Conservation (phyloP, 2,329 filamentous ascomycete species). For the Penicillium brasilianum region DNA sequence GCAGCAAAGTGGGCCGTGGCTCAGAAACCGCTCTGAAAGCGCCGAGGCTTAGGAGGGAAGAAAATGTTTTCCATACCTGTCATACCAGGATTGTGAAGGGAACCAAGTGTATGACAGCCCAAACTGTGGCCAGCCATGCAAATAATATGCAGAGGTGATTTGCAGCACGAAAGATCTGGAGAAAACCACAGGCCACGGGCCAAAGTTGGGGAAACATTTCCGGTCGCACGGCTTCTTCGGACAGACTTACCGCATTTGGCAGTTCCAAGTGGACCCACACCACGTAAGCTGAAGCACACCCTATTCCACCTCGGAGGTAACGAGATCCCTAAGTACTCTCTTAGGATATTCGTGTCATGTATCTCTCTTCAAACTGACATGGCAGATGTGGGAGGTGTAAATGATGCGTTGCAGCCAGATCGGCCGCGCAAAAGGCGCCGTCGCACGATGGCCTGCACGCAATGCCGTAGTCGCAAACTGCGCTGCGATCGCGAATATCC, state of each 20-base stretch:
- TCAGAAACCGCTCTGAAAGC: no score
- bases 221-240: slow-evolving; percentile 9
- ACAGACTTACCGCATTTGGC: slow-evolving; percentile 26
- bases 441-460: slow-evolving; percentile 49
- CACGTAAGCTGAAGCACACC: slow-evolving; percentile 16
- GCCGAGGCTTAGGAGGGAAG: not conserved
- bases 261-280: slow-evolving; percentile 9
- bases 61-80: not conserved
- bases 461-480: slow-evolving; percentile 49
- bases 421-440: slow-evolving; percentile 46
- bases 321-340: not conserved
- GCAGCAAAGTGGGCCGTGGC: not conserved
- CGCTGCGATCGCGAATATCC: slow-evolving; percentile 52
- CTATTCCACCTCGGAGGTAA: slow-evolving; percentile 11
- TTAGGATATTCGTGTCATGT: not conserved
- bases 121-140: not conserved
- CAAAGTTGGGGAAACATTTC: not conserved
- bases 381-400: slow-evolving; percentile 21
- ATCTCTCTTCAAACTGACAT: slow-evolving; percentile 8
- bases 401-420: slow-evolving; percentile 22
- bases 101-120: not conserved
- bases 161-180: not conserved
- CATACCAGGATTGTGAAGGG: no score
- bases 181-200: not conserved
- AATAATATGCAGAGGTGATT: not conserved